Base-by-base conservation (phyloP, 2,329 filamentous ascomycete genomes). In the Diplodia seriata region DNA sequence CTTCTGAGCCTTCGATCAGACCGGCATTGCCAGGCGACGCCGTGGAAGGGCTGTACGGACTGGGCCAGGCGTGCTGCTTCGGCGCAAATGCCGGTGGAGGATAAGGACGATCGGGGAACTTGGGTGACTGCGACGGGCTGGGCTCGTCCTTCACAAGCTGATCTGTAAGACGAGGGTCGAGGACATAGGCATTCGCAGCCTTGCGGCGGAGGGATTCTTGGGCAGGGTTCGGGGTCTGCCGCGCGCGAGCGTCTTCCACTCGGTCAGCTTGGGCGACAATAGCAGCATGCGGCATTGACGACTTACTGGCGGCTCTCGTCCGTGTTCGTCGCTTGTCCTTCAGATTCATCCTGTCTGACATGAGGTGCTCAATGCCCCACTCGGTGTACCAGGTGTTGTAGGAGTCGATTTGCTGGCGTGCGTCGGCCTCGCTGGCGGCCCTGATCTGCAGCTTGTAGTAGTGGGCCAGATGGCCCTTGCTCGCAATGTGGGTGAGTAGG, bases 401-500 rank as follows among this genome's bases (percentile, higher is more conserved):
- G 54, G 85, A 81, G 43, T 88, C 84, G 54, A 97, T 83, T 38
- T 86, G 78, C 12, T 85, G 77, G 29, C 85, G 84, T n/a, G 90
- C 88, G n/a, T 81, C 81, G n/a, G 84, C 78, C 69, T 96, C 91
- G 55, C 86, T 84, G 66, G 88, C 85, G 67, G 90, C 87, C 68
- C 87, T 87, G 71, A 97, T 87, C 73, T 92, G 90, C 64, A 93
- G 85, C 74, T 92, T 93, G 81, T 94, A 96, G 74, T 92, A 89
- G 76, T 92, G 87, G 69, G 93, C 89, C 40, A 97, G 83, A 77
- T 98, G 94, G n/a, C 91, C 91, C 77, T 97, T 97, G 71, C 94
- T 97, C 69, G 91, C 89, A 70, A 97, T 88, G 76, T 98, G 94
- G 14, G 94, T 98, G 75, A 98, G 87, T 47, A 97, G 84, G 78